Evolutionary conservation across 2,329 filamentous ascomycete species (phyloP), one percentile per base, ranked within the genome.

Genomic region (Paradendryphiella salina): DNA sequence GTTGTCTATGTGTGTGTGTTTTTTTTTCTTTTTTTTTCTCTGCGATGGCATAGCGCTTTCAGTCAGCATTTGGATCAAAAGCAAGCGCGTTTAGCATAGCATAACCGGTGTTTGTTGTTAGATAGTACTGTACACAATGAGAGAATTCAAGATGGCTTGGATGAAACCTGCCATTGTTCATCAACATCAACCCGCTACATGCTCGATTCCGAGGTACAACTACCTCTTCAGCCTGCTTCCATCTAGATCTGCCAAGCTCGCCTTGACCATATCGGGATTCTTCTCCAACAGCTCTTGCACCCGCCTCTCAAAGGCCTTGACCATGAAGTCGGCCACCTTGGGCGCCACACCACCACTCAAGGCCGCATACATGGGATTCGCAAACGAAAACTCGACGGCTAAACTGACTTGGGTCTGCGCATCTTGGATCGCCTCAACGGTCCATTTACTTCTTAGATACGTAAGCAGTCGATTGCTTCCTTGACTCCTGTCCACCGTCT

Each of bases 281-380:
- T 46, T 52, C 20, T 46, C 57, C 57, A 77, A 47, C 39, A 90
- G 70, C 64, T 82, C 77, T 67, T 78, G 78, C 5, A 94, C 91
- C 66, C 89, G 81, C 73, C 84, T 83, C 77, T 96, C 92, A 77
- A 99, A 99, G 1, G 94, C 93, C 72, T 89, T 86, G 59, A 97
- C 88, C 91, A 99, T 96, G 58, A 88, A 80, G 3, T 85, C 85
- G 1, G 90, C 93, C 57, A 96, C 85, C 75, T 89, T 90, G 26
- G 90, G 87, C 59, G 90, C 90, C 18, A 94, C 86, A 28, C 89
- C 87, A 31, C 85, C 82, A 70, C 92, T 94, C 68, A 96, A 79
- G 15, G 88, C 85, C 34, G 85, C 86, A 76, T 96, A 95, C 49
- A 96, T 72, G n/a, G 92, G 90, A 74, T 92, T 97, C 62, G 84